Conservation (phyloP, 2,329 filamentous ascomycete species). For the Ceratocystiopsis sp. region DNA sequence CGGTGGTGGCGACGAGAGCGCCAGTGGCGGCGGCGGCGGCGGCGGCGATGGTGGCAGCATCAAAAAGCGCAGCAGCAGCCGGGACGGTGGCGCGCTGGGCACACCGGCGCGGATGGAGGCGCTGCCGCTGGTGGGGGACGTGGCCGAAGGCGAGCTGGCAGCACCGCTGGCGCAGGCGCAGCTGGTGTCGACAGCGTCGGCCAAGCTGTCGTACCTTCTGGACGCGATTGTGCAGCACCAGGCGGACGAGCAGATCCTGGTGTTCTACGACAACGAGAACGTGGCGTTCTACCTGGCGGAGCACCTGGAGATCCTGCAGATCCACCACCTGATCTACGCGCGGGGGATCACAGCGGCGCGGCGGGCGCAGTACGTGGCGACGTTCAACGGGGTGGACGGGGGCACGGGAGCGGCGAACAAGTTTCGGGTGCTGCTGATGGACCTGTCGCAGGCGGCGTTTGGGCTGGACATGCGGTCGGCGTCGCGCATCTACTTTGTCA, state of each 20-base stretch:
- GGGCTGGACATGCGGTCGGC: constrained; percentile 74
- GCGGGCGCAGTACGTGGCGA: constrained; percentile 58
- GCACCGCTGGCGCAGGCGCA: constrained; percentile 39
- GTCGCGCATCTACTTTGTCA: constrained; percentile 76
- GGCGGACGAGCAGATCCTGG: constrained; percentile 62
- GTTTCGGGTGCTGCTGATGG: constrained; percentile 71
- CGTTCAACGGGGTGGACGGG: constrained; percentile 44
- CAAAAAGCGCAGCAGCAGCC: not conserved
- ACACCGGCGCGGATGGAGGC: no score
- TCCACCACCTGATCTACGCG: constrained; percentile 50
- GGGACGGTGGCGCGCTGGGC: constrained; percentile 5
- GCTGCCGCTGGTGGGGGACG: constrained; percentile 15
- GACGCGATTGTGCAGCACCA: constrained; percentile 54
- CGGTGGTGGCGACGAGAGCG: constrained; percentile 15
- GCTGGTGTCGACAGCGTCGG: constrained; percentile 65
- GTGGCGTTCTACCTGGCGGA: constrained; percentile 74
- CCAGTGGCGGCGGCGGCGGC: constrained; percentile 3
- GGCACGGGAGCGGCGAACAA: constrained; percentile 13
- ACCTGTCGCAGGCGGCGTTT: constrained; percentile 75
- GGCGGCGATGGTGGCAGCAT: not conserved
- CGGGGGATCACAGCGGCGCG: constrained; percentile 41
- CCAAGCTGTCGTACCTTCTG: constrained; percentile 75
- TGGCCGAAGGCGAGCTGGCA: constrained; percentile 14
- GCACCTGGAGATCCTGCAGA: constrained; percentile 54
- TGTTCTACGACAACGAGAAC: constrained; percentile 86